phyloP scores from a whole-genome alignment of 2,329 filamentous ascomycete genomes.

The Clarireedia homoeocarpa region DNA sequence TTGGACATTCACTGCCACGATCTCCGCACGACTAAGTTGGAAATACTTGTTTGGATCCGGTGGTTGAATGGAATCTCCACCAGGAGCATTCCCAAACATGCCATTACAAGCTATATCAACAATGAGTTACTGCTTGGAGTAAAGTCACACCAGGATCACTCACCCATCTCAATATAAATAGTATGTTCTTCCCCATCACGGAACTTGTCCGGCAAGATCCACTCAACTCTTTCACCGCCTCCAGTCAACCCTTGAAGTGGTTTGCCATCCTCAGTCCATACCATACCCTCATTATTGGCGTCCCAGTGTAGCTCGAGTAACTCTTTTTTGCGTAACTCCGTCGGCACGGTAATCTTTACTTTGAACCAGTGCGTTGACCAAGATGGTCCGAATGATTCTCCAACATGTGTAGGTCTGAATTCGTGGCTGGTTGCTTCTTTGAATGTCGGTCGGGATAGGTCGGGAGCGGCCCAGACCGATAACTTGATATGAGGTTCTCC shows the following conservation, averaged over 20 bases:
- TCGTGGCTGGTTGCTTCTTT: slow-evolving; percentile 69
- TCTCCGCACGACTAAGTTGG: slow-evolving; percentile 67
- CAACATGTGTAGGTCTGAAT: slow-evolving; percentile 68
- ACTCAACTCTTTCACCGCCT: slow-evolving; percentile 80
- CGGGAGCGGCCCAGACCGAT: slow-evolving; percentile 76
- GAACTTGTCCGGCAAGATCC: slow-evolving; percentile 77
- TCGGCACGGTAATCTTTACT: slow-evolving; percentile 69
- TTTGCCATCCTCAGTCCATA: slow-evolving; percentile 86
- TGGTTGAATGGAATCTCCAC: slow-evolving; percentile 80
- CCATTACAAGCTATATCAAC: slow-evolving; percentile 66
- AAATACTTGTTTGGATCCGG: slow-evolving; percentile 81
- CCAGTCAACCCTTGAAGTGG: slow-evolving; percentile 89
- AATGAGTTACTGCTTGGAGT: background rate
- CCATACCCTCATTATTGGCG: slow-evolving; percentile 84
- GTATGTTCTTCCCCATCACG: slow-evolving; percentile 79
- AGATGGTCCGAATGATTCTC: slow-evolving; percentile 79
- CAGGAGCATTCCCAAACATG: slow-evolving; percentile 91
- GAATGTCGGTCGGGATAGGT: slow-evolving; percentile 75
- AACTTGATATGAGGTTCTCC: slow-evolving; percentile 75
- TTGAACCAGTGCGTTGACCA: slow-evolving; percentile 99
- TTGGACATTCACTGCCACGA: slow-evolving; percentile 81
- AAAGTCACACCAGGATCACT: background rate
- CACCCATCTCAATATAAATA: slow-evolving; percentile 88
- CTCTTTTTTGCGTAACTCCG: slow-evolving; percentile 64
- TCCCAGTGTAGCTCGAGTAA: slow-evolving; percentile 97